These are phyloP conservation scores for Tetrapisispora nanseiensis DNA, from an alignment of 805 yeast genomes.

Conservation along the genomic window DNA sequence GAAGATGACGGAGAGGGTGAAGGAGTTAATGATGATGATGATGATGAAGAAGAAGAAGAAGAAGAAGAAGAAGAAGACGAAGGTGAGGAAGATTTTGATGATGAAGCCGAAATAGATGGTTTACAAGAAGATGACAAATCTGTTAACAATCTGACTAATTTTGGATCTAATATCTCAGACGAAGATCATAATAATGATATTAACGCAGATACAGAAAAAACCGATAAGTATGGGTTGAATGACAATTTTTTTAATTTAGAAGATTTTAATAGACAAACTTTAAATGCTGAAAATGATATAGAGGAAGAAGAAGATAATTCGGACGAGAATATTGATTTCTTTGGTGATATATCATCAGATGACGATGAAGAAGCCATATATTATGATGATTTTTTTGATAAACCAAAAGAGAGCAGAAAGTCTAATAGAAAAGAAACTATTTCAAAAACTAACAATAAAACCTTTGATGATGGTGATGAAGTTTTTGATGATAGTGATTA, in stretches of 20 bases:
- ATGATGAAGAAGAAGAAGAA: neutral
- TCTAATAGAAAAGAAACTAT: slow-evolving; percentile 5
- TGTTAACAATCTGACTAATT: slow-evolving; percentile 19
- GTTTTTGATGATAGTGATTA: slow-evolving; percentile 48
- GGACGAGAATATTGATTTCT: slow-evolving; percentile 43
- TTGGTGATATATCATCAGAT: slow-evolving; percentile 44
- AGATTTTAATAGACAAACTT: slow-evolving; percentile 67
- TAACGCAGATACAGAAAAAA: slow-evolving; percentile 16
- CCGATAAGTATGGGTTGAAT: slow-evolving; percentile 59
- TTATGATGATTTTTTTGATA: slow-evolving; percentile 59
- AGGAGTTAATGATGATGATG: slow-evolving; percentile 15
- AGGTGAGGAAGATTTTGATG: neutral
- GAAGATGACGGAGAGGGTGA: slow-evolving; percentile 6
- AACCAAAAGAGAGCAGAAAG: slow-evolving; percentile 14
- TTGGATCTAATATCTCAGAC: slow-evolving; percentile 5
- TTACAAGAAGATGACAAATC: slow-evolving; percentile 15
- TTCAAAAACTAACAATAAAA: slow-evolving; percentile 8
- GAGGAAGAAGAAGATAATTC: slow-evolving; percentile 33
- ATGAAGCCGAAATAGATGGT: slow-evolving; percentile 8
- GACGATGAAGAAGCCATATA: slow-evolving; percentile 46
- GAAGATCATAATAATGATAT: neutral
- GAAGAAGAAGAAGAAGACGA: neutral
- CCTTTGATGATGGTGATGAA: slow-evolving; percentile 28
- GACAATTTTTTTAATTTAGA: slow-evolving; percentile 81
- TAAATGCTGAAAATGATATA: slow-evolving; percentile 46